Evolutionary conservation across 148 eudicot species (phyloP).

Genomic region (Drosera capensis): DNA sequence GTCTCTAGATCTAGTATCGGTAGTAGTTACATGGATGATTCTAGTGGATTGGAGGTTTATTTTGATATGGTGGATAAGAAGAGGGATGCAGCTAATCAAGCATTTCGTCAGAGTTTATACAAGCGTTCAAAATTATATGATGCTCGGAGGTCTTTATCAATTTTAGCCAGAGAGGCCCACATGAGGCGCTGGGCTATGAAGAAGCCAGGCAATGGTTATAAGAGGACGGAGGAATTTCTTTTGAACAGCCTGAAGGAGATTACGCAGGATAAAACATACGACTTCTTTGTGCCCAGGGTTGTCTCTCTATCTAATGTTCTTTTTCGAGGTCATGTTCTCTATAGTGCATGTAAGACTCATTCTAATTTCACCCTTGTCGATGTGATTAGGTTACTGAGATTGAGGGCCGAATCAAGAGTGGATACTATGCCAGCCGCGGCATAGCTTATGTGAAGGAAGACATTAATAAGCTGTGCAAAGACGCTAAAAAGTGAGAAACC

Average conservation of each 20-base stretch:
- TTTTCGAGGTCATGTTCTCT: not conserved
- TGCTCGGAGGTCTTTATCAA: conserved; percentile 64
- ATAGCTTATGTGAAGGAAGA: conserved; percentile 73
- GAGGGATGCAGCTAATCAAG: conserved; percentile 70
- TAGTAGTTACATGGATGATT: conserved; percentile 60
- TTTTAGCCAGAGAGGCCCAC: conserved; percentile 75
- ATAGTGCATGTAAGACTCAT: not conserved
- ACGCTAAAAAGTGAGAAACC: conserved; percentile 56
- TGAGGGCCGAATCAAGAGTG: conserved; percentile 57
- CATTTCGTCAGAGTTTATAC: conserved; percentile 69
- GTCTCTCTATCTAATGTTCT: conserved; percentile 2
- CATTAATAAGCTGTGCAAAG: conserved; percentile 74
- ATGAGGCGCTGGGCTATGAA: conserved; percentile 75
- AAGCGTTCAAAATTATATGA: conserved; percentile 72
- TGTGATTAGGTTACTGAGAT: conserved; percentile 60
- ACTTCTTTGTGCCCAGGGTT: conserved; percentile 76
- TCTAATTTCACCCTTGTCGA: conserved; percentile 1
- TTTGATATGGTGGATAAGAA: conserved; percentile 75
- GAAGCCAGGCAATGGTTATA: conserved; percentile 62
- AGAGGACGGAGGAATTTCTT: conserved; percentile 67
- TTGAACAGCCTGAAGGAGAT: conserved; percentile 53
- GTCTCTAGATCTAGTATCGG: conserved; percentile 24
- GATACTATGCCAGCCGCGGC: conserved; percentile 78
- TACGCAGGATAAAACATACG: conserved; percentile 66
- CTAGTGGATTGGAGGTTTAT: conserved; percentile 78